Evolutionary conservation across 441 rosid genomes (phyloP), one percentile per base, ranked within the genome.

Genomic region (Croton setiger): DNA sequence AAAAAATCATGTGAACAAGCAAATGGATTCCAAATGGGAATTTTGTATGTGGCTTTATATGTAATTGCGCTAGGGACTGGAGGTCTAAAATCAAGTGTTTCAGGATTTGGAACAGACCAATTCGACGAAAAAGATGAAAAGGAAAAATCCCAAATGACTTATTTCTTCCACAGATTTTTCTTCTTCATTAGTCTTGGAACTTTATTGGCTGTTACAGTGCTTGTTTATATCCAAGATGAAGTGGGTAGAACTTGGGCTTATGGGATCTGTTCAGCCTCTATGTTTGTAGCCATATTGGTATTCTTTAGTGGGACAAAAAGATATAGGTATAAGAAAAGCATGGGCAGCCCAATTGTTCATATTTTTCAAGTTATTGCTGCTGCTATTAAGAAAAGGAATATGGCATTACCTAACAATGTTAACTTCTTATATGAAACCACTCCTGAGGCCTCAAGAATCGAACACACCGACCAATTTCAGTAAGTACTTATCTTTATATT

Each of bases 91-190:
- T 93, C 98, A 18, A 93, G 97, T 60, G 87, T 93, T 37, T 93
- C 98, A 1, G 98, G 96, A 36, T 93, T 93, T 36, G 98, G 97
- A 54, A 84, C 96, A 0, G 98, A 93, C 64, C 97, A 91, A 52
- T 93, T 93, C 68, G 93, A 93, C 61, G 93, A 88, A 52, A 88
- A 84, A 43, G 91, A 93, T 71, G 81, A 85, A 35, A 88, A 84
- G 76, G 98, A 93, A 74, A 91, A 85, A 73, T 71, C 93, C 54
- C 93, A 89, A 23, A 91, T 91, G 98, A 78, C 87, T 36, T 84
- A 69, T 73, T 93, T 93, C 88, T 93, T 93, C 84, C 83, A 82
- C 77, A 82, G 97, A 72, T 93, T 93, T 84, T 85, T 89, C 83
- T 88, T 91, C 77, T 78, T 91, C 71, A 88, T 91, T 39, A 89